These are phyloP conservation scores for Lithohypha guttulata DNA, from an alignment of 2,329 filamentous ascomycete species.

Conservation along the genomic window DNA sequence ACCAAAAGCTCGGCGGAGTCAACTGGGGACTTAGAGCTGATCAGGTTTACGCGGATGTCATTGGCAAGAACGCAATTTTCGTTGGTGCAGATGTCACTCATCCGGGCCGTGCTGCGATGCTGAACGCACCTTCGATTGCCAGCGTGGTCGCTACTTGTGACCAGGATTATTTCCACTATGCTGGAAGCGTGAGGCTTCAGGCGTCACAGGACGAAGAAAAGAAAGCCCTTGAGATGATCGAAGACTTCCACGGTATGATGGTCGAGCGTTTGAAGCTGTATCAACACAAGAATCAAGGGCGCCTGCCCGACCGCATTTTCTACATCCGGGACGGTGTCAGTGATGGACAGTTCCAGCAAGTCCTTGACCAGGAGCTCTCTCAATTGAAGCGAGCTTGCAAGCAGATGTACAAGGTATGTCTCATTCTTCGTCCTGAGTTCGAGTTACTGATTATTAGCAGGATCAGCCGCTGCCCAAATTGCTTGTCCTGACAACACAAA, in stretches of 20 bases:
- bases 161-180: conserved; percentile 61
- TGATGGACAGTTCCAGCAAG: conserved; percentile 64
- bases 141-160: conserved; percentile 70
- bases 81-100: conserved; percentile 84
- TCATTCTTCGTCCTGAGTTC: not conserved
- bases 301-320: conserved; percentile 64
- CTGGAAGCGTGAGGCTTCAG: conserved; percentile 59
- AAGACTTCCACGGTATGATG: conserved; percentile 51
- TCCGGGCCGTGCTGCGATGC: conserved; percentile 55
- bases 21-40: conserved; percentile 42
- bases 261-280: conserved; percentile 55
- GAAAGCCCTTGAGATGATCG: conserved; percentile 55
- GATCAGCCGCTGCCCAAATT: not conserved
- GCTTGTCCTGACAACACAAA: not conserved
- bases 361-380: conserved; percentile 56
- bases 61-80: conserved; percentile 57
- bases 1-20: conserved; percentile 62
- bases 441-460: not conserved
- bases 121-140: conserved; percentile 56
- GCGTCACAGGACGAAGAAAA: conserved; percentile 24
- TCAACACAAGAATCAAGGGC: conserved; percentile 24
- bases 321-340: conserved; percentile 83
- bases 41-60: not conserved
- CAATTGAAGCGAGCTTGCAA: conserved; percentile 43
- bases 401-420: conserved; percentile 3